Evolutionary conservation across 768 basidiomycete species (phyloP), one percentile per base, ranked within the genome.

Genomic region (Ephemerocybe angulata): DNA sequence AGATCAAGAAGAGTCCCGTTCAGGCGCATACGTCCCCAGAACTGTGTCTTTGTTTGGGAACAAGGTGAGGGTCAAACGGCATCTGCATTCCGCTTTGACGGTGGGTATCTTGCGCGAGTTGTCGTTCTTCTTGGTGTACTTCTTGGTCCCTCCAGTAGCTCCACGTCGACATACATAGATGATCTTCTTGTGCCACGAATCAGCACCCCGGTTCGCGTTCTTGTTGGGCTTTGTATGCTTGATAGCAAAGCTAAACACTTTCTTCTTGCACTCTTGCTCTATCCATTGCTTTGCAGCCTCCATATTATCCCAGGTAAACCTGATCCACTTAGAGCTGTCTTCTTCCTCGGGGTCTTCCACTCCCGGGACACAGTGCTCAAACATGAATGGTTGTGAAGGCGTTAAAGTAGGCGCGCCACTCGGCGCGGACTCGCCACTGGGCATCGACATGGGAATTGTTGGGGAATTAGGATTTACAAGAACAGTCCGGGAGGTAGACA

Each of bases 141-240:
- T 24, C 8, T 24, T 40, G 24, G 8, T 42, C 5, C 51, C 38
- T 17, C 51, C 38, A 41, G 35, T 40, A 5, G 15, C 5, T 6
- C 38, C 38, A 13, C 38, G 25, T 6, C 15, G 15, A 29, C 51
- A 52, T 13, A 52, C 38, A 52, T 52, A 52, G 51, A 27, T 52
- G 28, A 21, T 5, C 38, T 52, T 52, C 22, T 42, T 25, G 7
- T 6, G 7, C 51, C 51, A 52, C n/a, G n/a, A n/a, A n/a, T n/a
- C n/a, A n/a, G n/a, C n/a, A n/a, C n/a, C n/a, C 11, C n/a, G 12
- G 25, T 8, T 11, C 10, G 21, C 25, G 4, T 11, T 22, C 44
- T 46, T 46, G 10, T 10, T 22, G 11, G 22, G 6, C 21, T 13
- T 7, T 4, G 7, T 22, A 25, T 11, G 21, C n/a, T 46, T 46